Evolutionary conservation across 2,329 filamentous ascomycete genomes (phyloP).

Genomic region (Diaporthe velutina): DNA sequence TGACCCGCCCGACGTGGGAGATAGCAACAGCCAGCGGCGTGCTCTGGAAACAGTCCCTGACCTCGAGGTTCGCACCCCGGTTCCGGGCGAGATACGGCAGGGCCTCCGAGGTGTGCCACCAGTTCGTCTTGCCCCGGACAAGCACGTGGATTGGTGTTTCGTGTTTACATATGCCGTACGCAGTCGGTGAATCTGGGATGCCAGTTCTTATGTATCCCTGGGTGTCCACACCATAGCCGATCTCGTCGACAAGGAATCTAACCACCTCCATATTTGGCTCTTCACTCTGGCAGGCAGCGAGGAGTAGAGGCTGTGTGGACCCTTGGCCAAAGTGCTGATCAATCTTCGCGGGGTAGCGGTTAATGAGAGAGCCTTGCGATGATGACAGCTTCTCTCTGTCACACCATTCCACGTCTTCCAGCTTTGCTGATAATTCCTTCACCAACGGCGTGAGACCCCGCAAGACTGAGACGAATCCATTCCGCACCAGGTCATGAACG

Average conservation of each 20-base stretch:
- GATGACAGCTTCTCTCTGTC: neutral
- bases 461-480: slow-evolving; percentile 13
- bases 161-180: slow-evolving; percentile 1
- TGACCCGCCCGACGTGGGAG: neutral
- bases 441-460: neutral
- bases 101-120: slow-evolving; percentile 4
- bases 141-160: slow-evolving; percentile 14
- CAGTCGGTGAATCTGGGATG: neutral
- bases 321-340: neutral
- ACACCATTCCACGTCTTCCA: slow-evolving; percentile 13
- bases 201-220: neutral
- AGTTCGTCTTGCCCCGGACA: neutral
- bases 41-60: neutral
- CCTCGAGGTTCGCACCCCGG: neutral
- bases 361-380: neutral
- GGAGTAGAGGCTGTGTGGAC: slow-evolving; percentile 18
- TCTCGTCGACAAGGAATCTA: slow-evolving; percentile 27
- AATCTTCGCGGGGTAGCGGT: neutral
- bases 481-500: neutral
- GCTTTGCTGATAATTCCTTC: neutral
- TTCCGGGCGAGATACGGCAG: neutral
- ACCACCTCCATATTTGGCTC: slow-evolving; percentile 15
- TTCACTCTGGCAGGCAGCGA: slow-evolving; percentile 2
- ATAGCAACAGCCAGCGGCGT: neutral
- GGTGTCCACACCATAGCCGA: neutral